Percentiles rank a stretch among this genome's conserved stretches.
Conservation (phyloP, 169 alveolate genomes). For the Plasmodium yoelii region DNA sequence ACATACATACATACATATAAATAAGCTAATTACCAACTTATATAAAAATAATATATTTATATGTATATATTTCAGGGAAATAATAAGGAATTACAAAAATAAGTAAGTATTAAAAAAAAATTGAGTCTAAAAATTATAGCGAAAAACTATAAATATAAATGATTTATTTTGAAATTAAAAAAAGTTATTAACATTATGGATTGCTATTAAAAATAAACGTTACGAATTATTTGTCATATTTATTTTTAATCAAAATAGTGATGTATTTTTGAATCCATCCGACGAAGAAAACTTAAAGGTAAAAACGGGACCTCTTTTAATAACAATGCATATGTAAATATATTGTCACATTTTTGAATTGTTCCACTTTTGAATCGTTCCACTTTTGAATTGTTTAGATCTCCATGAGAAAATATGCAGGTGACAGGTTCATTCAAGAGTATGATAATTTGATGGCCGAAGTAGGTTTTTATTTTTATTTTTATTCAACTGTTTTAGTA, state of each 20-base stretch:
- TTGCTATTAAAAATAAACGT: background rate
- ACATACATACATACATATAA: too few relatives aligned
- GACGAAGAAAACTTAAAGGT: constrained; percentile 67
- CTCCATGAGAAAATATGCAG: constrained; percentile 58
- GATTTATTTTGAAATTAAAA: background rate
- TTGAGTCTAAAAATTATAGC: background rate
- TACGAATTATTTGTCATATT: background rate
- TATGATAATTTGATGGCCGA: constrained; percentile 48
- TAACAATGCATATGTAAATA: constrained; percentile 1
- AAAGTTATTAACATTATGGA: background rate
- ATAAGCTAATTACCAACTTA: background rate
- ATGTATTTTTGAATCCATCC: constrained; percentile 18
- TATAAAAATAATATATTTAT: background rate
- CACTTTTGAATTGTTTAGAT: constrained; percentile 5
- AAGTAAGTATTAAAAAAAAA: constrained; percentile 30
- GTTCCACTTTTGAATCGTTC: too few relatives aligned
- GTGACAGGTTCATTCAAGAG: constrained; percentile 41
- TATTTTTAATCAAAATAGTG: constrained; percentile 12
- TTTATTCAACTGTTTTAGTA: background rate
- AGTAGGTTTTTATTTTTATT: constrained; percentile 19
- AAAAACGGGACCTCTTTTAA: background rate
- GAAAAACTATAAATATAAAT: background rate
- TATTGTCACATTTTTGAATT: background rate
- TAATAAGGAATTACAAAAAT: constrained; percentile 56
- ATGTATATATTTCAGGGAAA: constrained; percentile 45